A percentile compares a stretch with the other conserved stretches of the same genome.
phyloP scores from a whole-genome alignment of 1,284 basidiomycete species.

The Leccinum subrobustum region DNA sequence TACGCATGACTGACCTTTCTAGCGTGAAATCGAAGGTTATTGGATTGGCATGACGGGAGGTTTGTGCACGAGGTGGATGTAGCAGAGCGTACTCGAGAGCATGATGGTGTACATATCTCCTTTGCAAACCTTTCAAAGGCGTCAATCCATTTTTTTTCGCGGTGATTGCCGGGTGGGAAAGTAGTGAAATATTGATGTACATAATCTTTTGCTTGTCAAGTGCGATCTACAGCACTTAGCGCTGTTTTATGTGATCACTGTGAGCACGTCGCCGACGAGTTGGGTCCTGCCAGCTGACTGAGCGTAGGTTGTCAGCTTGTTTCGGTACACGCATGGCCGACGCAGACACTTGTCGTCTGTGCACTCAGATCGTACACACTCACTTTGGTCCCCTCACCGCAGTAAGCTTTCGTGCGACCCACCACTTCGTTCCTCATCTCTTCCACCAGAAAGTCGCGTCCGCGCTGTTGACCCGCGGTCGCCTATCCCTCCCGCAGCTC shows the following conservation, averaged over 20 bases:
- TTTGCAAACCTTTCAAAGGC: not conserved
- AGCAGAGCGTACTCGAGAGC: constrained; percentile 10
- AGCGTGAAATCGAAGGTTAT: constrained; percentile 15
- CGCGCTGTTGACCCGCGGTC: constrained; percentile 80
- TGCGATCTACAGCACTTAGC: not conserved
- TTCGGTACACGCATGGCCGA: constrained; percentile 58
- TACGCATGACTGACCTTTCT: constrained; percentile 29
- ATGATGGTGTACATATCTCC: constrained; percentile 7
- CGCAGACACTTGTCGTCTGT: constrained; percentile 66
- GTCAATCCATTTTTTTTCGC: constrained; percentile 3
- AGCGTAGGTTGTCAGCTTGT: not conserved
- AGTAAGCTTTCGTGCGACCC: constrained; percentile 37
- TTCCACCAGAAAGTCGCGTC: constrained; percentile 68
- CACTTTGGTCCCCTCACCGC: constrained; percentile 80
- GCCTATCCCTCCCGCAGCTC: constrained; percentile 72
- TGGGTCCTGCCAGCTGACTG: not conserved
- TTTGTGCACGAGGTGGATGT: constrained; percentile 2
- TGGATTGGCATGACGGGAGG: constrained; percentile 3
- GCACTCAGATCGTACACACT: constrained; percentile 71
- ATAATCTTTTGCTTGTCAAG: not conserved
- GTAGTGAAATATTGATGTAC: not conserved
- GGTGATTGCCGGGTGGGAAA: constrained; percentile 8
- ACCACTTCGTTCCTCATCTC: constrained; percentile 7
- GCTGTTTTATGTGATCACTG: constrained; percentile 7
- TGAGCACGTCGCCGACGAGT: not conserved